Evolutionary conservation across 2,329 filamentous ascomycete species (phyloP).

Genomic region (Colletotrichum incanum): DNA sequence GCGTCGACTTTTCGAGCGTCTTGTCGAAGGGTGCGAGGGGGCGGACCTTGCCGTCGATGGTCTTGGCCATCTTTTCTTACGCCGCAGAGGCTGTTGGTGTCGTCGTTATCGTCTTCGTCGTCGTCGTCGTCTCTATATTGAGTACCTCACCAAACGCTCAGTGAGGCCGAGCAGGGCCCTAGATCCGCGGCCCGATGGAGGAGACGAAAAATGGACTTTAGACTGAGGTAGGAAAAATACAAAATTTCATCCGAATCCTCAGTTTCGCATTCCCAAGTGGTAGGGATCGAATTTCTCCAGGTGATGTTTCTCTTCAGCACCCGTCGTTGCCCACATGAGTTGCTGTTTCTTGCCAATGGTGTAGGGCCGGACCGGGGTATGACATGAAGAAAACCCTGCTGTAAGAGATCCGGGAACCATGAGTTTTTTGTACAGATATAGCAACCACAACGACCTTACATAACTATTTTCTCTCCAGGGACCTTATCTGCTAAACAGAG

Average conservation of each 20-base stretch:
- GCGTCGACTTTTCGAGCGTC: conserved; percentile 59
- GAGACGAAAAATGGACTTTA: not conserved
- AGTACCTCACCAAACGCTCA: not conserved
- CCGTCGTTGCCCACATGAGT: conserved; percentile 20
- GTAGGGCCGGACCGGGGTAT: conserved; percentile 24
- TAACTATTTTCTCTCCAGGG: too few species aligned
- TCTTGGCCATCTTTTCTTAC: conserved; percentile 46
- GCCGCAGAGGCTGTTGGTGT: not conserved
- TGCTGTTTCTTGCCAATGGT: conserved; percentile 13
- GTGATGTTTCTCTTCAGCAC: conserved; percentile 2
- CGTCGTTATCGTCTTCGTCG: not conserved
- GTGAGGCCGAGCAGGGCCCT: not conserved
- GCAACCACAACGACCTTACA: not conserved
- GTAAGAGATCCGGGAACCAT: conserved; percentile 6
- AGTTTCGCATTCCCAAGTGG: not conserved
- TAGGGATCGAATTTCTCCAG: not conserved
- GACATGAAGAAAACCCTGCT: conserved; percentile 24
- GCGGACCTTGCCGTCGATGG: conserved; percentile 53
- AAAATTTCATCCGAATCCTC: not conserved
- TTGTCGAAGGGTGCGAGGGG: conserved; percentile 56
- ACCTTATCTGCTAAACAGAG: rapidly evolving
- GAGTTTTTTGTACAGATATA: not conserved
- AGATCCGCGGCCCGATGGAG: not conserved
- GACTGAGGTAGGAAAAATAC: not conserved
- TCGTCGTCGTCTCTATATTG: not conserved